phyloP scores from a whole-genome alignment of 176 grass and related monocot species.

The Oryza rufipogon region DNA sequence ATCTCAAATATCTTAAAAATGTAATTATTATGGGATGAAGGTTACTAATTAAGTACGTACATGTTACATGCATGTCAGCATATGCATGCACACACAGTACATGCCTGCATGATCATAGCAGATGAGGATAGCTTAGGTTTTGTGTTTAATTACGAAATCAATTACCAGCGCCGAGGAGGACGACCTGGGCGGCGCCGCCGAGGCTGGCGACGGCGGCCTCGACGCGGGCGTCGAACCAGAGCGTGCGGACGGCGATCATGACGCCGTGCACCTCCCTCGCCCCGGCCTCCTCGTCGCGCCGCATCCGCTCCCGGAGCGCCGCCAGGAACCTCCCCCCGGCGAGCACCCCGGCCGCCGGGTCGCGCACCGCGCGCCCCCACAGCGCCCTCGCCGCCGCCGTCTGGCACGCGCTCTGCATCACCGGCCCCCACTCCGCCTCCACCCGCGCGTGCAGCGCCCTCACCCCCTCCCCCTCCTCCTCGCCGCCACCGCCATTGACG shows the following conservation, averaged over 20 bases:
- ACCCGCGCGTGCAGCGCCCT: conserved; percentile 72
- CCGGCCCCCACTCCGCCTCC: conserved; percentile 71
- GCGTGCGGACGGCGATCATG: conserved; percentile 83
- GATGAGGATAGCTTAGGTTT: too few relatives aligned
- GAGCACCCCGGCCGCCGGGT: conserved; percentile 76
- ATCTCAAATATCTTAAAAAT: too few relatives aligned
- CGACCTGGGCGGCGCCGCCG: conserved; percentile 65
- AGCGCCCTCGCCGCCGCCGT: conserved; percentile 86
- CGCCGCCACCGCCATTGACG: too few relatives aligned
- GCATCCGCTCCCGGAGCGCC: conserved; percentile 73
- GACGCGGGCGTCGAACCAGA: conserved; percentile 87
- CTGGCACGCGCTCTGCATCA: conserved; percentile 93
- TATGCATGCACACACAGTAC: neutral
- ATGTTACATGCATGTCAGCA: neutral
- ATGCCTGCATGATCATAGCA: too few relatives aligned
- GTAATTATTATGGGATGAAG: too few relatives aligned
- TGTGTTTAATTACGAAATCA: conserved; percentile 23
- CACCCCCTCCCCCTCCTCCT: conserved; percentile 43
- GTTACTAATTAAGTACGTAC: neutral
- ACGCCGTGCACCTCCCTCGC: conserved; percentile 78
- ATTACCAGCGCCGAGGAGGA: conserved; percentile 85
- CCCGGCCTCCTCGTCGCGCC: conserved; percentile 63
- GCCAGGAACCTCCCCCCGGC: conserved; percentile 73
- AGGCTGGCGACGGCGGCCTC: conserved; percentile 66
- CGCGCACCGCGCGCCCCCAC: conserved; percentile 64